A percentile compares a stretch with the other conserved stretches of the same genome.
Evolutionary conservation across 306 rosid genomes (phyloP).

Genomic region (Acacia crassicarpa): DNA sequence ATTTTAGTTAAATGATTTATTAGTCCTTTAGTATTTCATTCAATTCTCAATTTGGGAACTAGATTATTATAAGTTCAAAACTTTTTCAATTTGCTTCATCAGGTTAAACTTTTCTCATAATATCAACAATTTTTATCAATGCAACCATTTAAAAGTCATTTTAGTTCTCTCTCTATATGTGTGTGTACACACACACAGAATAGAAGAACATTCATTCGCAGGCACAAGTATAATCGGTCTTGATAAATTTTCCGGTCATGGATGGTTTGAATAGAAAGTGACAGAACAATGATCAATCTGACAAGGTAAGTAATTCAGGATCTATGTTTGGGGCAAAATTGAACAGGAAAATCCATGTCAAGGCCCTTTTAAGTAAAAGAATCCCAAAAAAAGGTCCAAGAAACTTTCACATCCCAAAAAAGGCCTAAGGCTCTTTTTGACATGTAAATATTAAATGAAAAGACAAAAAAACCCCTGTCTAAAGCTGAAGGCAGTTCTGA

Average conservation of each 20-base stretch:
- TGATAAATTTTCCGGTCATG: background rate
- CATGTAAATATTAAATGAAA: too few relatives aligned
- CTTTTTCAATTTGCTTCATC: background rate
- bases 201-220: background rate
- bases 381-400: too few relatives aligned
- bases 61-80: background rate
- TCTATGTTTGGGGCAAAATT: constrained; percentile 28
- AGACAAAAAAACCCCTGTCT: too few relatives aligned
- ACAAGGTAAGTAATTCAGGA: background rate
- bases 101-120: background rate
- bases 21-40: background rate
- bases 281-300: background rate
- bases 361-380: too few relatives aligned
- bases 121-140: background rate
- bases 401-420: too few relatives aligned
- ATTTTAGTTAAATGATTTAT: background rate
- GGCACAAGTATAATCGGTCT: background rate
- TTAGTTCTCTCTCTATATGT: background rate
- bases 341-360: too few relatives aligned
- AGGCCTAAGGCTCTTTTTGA: too few relatives aligned
- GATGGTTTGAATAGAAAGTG: too few relatives aligned
- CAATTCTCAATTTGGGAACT: background rate
- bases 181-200: background rate
- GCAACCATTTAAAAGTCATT: background rate
- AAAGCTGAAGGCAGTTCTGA: too few relatives aligned